Conservation (phyloP, 192 early-diverging fungal genomes). For the Backusella morwellensis region DNA sequence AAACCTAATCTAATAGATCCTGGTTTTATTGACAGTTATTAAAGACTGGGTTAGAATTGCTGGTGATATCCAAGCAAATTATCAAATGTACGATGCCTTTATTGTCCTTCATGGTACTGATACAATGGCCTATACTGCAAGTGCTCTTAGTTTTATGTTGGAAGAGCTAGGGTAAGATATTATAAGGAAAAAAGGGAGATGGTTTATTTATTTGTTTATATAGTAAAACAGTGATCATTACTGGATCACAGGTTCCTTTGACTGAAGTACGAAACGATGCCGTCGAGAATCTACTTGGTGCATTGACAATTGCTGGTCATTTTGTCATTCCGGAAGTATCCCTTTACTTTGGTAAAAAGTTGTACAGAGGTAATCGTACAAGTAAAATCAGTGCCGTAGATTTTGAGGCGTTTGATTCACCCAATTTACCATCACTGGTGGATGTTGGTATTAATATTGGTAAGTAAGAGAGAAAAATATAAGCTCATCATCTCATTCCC, state of each 20-base stretch:
- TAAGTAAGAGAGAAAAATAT: slow-evolving; percentile 21
- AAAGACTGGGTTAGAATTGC: slow-evolving; percentile 95
- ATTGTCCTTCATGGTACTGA: slow-evolving; percentile 94
- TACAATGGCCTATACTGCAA: slow-evolving; percentile 88
- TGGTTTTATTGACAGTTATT: slow-evolving; percentile 29
- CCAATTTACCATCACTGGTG: slow-evolving; percentile 88
- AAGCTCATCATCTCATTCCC: too few species aligned
- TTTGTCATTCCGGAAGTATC: slow-evolving; percentile 96
- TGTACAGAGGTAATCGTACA: slow-evolving; percentile 90
- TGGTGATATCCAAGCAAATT: slow-evolving; percentile 94
- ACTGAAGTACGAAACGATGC: slow-evolving; percentile 98
- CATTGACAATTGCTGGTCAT: slow-evolving; percentile 96
- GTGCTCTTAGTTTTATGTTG: slow-evolving; percentile 91
- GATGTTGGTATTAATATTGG: slow-evolving; percentile 96
- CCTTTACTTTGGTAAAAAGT: slow-evolving; percentile 92
- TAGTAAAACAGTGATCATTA: slow-evolving; percentile 94
- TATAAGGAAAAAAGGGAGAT: background rate
- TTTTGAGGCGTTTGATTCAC: slow-evolving; percentile 83
- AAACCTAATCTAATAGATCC: background rate
- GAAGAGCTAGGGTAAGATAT: slow-evolving; percentile 81
- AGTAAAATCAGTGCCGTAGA: slow-evolving; percentile 76
- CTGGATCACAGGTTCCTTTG: slow-evolving; percentile 96
- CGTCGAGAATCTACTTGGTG: slow-evolving; percentile 93
- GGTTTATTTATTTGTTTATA: slow-evolving; percentile 27
- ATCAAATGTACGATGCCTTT: slow-evolving; percentile 91